Conservation (phyloP, 139 green algal species). For the Micractinium conductrix region DNA sequence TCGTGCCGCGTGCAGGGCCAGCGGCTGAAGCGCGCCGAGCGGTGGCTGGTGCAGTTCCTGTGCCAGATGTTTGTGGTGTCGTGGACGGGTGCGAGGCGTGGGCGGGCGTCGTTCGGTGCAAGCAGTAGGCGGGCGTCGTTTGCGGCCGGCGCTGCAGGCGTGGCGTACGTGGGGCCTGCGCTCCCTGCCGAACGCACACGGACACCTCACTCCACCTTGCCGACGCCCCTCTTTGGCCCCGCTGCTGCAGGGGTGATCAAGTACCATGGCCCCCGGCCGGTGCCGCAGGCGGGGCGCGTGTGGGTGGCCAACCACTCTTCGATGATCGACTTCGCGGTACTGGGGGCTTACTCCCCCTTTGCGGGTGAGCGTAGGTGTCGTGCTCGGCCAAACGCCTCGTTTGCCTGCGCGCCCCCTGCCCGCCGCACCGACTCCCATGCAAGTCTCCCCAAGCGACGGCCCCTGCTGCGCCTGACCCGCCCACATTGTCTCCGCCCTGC, state of each 20-base stretch:
- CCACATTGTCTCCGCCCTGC: neutral
- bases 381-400: neutral
- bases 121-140: no score
- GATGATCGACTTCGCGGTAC: slow-evolving; percentile 99
- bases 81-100: slow-evolving; percentile 79
- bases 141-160: no score
- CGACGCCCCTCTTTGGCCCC: neutral
- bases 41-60: slow-evolving; percentile 72
- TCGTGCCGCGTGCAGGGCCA: neutral
- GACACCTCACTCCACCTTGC: no score
- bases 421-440: no score
- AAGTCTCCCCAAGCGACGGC: neutral
- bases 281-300: slow-evolving; percentile 72
- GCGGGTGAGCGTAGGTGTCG: slow-evolving; percentile 45
- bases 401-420: neutral
- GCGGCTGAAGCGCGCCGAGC: slow-evolving; percentile 36
- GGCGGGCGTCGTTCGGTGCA: neutral
- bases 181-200: no score
- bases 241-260: slow-evolving; percentile 57
- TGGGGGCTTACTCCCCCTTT: slow-evolving; percentile 90
- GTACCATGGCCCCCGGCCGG: slow-evolving; percentile 93
- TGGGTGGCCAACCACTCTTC: slow-evolving; percentile 99
- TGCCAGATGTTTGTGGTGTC: slow-evolving; percentile 85
- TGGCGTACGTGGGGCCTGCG: no score
- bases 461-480: neutral